phyloP scores from a whole-genome alignment of 257 asterid genomes.

The Primulina tabacum region DNA sequence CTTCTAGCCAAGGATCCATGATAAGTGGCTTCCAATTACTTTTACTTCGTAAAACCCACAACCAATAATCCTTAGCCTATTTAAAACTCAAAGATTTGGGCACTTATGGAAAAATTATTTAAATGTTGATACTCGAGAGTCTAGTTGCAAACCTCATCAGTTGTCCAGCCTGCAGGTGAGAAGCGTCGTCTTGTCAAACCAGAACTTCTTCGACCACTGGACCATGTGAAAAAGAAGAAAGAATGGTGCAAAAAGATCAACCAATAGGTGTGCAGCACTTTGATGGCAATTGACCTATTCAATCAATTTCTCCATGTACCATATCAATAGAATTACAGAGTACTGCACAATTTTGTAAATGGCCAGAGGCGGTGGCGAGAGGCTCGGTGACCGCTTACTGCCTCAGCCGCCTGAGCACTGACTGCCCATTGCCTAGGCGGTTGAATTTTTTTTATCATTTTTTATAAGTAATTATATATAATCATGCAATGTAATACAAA shows the following conservation, averaged over 20 bases:
- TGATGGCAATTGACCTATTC: constrained; percentile 8
- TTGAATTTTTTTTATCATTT: too few species aligned
- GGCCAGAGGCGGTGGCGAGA: too few species aligned
- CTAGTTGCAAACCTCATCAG: constrained; percentile 58
- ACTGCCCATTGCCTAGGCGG: too few species aligned
- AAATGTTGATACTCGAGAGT: not conserved
- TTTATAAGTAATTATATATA: too few species aligned
- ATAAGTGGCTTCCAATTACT: not conserved
- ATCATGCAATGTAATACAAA: too few species aligned
- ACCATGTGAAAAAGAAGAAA: constrained; percentile 26
- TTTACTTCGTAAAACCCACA: not conserved
- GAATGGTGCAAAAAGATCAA: not conserved
- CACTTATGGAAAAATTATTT: not conserved
- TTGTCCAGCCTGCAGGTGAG: constrained; percentile 91
- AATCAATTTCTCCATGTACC: not conserved
- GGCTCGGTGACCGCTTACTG: too few species aligned
- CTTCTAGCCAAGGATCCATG: not conserved
- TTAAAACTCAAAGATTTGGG: constrained; percentile 9
- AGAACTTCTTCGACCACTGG: constrained; percentile 34
- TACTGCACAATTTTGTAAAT: not conserved
- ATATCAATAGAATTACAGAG: constrained; percentile 16
- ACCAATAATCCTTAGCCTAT: constrained; percentile 5
- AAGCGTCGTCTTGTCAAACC: constrained; percentile 63
- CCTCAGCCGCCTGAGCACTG: too few species aligned
- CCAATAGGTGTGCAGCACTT: not conserved